Evolutionary conservation across 192 early-diverging fungal species (phyloP), one percentile per base, ranked within the genome.

Genomic region (Physocladia obscura): DNA sequence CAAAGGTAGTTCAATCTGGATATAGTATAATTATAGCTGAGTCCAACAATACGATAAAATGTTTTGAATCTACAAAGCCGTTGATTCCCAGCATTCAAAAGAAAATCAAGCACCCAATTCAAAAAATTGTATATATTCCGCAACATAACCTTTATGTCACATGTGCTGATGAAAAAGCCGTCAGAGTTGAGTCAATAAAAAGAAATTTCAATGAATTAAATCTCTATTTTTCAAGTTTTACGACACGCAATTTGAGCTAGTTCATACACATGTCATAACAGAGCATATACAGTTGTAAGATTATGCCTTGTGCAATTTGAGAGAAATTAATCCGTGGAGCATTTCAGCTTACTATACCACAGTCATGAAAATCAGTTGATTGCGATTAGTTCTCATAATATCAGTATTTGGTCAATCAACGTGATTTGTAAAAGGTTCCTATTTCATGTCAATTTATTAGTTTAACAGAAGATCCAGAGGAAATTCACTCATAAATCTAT

Each of bases 21-120:
- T 81, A 77, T 60, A 76, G 71, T 3, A 75, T 81, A 38, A 78
- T 68, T 5, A 37, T 63, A 8, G 50, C 79, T 19, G 82, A 84
- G 59, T 56, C 64, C 19, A 73, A 69, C 6, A 31, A 69, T 2
- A 40, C 52, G 13, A 49, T 80, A 3, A 70, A 47, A 22, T 58
- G 75, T 5, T 84, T 79, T 79, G 82, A 84, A 57, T 49, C 76
- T 40, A 39, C 51, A 22, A 30, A 67, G n/a, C 24, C 19, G 4
- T 19, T 59, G 11, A 19, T 26, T 4, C 5, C 36, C 37, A 69
- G 73, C 26, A 65, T 69, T n/a, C 38, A 65, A 26, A 27, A n/a
- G 5, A 50, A 61, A 37, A 36, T 81, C 11, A 8, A 49, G 15
- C 51, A 54, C n/a, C 65, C 51, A 17, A 29, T 80, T 2, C 40